Percentiles rank a stretch among this genome's conserved stretches.
These are phyloP conservation scores for Psidium guajava DNA, from an alignment of 345 rosid species.

Conservation along the genomic window DNA sequence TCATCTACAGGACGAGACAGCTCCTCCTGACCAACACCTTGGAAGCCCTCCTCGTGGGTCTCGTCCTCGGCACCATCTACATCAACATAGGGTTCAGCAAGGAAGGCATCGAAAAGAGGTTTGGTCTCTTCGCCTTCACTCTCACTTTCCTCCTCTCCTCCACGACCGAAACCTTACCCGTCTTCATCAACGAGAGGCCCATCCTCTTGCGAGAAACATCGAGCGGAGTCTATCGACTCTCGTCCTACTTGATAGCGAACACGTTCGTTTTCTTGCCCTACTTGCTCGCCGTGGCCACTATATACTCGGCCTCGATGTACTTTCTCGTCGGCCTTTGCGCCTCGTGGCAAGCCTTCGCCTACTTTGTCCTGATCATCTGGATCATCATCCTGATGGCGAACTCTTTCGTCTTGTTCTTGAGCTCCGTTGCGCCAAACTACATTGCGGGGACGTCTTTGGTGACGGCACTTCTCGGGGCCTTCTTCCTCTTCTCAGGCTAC, in stretches of 20 bases:
- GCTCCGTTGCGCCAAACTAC: slow-evolving; percentile 89
- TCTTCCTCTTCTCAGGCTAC: slow-evolving; percentile 91
- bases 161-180: slow-evolving; percentile 91
- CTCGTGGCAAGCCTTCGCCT: slow-evolving; percentile 66
- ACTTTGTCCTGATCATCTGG: slow-evolving; percentile 79
- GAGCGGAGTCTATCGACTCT: slow-evolving; percentile 70
- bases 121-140: slow-evolving; percentile 87
- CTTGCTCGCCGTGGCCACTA: slow-evolving; percentile 44
- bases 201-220: slow-evolving; percentile 73
- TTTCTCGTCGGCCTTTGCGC: slow-evolving; percentile 79
- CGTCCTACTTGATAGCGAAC: slow-evolving; percentile 75
- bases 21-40: slow-evolving; percentile 67
- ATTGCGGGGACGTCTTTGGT: slow-evolving; percentile 79
- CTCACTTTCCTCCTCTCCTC: slow-evolving; percentile 93
- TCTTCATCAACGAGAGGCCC: slow-evolving; percentile 86
- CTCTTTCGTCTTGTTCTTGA: slow-evolving; percentile 76
- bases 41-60: slow-evolving; percentile 85
- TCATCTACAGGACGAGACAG: slow-evolving; percentile 79
- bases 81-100: slow-evolving; percentile 60
- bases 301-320: slow-evolving; percentile 65
- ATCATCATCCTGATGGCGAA: slow-evolving; percentile 72
- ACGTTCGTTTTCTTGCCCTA: slow-evolving; percentile 85
- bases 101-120: slow-evolving; percentile 71
- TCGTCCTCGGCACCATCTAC: slow-evolving; percentile 82
- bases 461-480: slow-evolving; percentile 56